Percentiles rank a stretch among this genome's conserved stretches.
Evolutionary conservation across 306 rosid species (phyloP).

Genomic region (Gastrolobium villosum): DNA sequence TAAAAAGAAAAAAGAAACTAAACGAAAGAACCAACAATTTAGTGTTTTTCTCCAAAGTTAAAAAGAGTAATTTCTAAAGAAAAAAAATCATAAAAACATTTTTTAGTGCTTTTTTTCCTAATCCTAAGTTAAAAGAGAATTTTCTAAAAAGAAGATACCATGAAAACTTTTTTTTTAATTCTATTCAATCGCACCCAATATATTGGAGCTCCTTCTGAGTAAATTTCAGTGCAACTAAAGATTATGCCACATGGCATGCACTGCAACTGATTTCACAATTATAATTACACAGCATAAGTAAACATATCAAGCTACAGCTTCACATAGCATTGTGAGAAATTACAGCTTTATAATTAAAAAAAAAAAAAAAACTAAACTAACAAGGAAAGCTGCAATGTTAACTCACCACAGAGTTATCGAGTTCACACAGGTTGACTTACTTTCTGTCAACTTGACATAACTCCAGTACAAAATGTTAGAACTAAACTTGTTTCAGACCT

Average conservation of each 20-base stretch:
- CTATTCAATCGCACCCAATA: too few species aligned
- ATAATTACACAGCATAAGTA: constrained; percentile 13
- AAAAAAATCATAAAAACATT: too few species aligned
- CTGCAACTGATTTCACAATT: background rate
- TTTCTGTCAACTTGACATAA: constrained; percentile 30
- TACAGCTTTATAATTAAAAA: constrained; percentile 12
- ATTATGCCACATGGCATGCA: background rate
- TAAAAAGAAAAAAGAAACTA: too few species aligned
- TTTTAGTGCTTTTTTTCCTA: too few species aligned
- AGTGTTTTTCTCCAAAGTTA: too few species aligned
- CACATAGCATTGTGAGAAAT: background rate
- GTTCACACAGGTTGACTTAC: constrained; percentile 15
- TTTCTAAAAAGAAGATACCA: too few species aligned
- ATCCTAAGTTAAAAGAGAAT: too few species aligned
- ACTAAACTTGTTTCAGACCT: constrained; percentile 13
- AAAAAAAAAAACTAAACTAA: constrained; percentile 1
- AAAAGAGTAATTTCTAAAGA: too few species aligned
- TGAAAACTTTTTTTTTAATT: too few species aligned
- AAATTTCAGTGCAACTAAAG: background rate
- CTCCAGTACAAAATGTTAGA: background rate
- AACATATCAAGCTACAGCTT: constrained; percentile 32
- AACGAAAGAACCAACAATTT: too few species aligned
- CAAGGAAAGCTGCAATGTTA: background rate
- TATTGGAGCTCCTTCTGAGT: background rate
- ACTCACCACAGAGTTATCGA: background rate